Base-by-base conservation (phyloP, 2,329 filamentous ascomycete species). In the Exophiala bonariae region DNA sequence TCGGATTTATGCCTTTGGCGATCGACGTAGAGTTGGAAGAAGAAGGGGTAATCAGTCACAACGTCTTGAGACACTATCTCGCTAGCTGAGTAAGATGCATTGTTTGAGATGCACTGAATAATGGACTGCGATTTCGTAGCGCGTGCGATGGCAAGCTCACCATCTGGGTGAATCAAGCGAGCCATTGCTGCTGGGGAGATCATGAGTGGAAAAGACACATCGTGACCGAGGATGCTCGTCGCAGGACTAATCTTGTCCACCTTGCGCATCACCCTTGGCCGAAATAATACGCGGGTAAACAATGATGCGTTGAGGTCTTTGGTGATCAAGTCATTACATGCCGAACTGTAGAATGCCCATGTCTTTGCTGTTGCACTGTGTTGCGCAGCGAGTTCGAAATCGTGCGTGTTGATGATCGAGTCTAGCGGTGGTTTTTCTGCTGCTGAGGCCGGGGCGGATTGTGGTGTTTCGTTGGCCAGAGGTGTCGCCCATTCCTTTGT, bases 301-400 rank as follows among this genome's bases (percentile, higher is more conserved):
- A 74, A 69, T 0, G 73, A 69, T 18, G 68, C 72, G 61, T 86
- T 87, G 40, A 71, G 70, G 18, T 72, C 64, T 2, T 75, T 72
- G 38, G 82, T 79, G 30, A 83, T 80, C 3, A 78, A 58, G 75
- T 75, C 83, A 4, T 81, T 85, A 9, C 83, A 79, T 2, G 82
- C 83, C 7, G 81, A 84, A 16, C 80, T 84, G 60, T 83, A 79
- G 59, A 86, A 87, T 0, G 83, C 83, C 80, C 81, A 86, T n/a
- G 82, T 79, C 59, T 87, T 86, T 17, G 76, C 73, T 7, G 74
- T 73, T 38, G 83, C 72, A 4, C 75, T 77, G 19, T 69, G 68
- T 13, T 75, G 72, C 3, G 83, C 82, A 0, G 77, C 79, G 9
- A 67, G 49, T 41, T 80, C 75, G 59, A 86, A 86, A 65, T 86